phyloP scores from a whole-genome alignment of 169 alveolate genomes.

The Cardiosporidium cionae region DNA sequence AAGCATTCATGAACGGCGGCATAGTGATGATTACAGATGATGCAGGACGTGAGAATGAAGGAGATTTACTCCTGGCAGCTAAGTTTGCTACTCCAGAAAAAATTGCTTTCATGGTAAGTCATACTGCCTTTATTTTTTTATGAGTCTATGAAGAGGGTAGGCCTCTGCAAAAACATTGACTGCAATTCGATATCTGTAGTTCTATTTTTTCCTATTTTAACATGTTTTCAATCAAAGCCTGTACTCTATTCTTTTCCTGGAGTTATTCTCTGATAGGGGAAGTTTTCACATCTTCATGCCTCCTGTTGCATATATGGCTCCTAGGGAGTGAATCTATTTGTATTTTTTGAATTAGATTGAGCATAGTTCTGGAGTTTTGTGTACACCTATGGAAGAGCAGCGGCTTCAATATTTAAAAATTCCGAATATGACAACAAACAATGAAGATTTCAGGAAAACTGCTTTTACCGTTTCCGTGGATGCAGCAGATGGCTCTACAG shows the following conservation, averaged over 20 bases:
- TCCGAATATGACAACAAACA: neutral
- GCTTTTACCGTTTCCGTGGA: slow-evolving; percentile 1
- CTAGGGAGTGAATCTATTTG: no score
- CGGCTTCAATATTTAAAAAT: neutral
- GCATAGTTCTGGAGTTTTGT: neutral
- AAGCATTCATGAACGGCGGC: neutral
- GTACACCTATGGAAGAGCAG: neutral
- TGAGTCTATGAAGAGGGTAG: neutral
- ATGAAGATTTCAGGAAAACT: neutral
- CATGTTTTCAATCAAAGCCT: no score
- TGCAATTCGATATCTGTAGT: no score
- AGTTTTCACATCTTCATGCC: no score
- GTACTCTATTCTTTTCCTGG: no score
- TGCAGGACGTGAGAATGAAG: slow-evolving; percentile 3
- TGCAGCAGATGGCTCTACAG: neutral
- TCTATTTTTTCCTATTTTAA: no score
- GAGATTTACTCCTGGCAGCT: neutral
- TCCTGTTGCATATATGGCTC: no score
- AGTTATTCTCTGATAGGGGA: no score
- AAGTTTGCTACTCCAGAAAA: neutral
- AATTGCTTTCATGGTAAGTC: slow-evolving; percentile 1
- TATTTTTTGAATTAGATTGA: no score
- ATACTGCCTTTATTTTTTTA: neutral
- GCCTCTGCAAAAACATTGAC: neutral
- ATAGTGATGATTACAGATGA: slow-evolving; percentile 1